Evolutionary conservation across 1,139 yeast genomes (phyloP).

Genomic region (Hyphopichia burtonii): DNA sequence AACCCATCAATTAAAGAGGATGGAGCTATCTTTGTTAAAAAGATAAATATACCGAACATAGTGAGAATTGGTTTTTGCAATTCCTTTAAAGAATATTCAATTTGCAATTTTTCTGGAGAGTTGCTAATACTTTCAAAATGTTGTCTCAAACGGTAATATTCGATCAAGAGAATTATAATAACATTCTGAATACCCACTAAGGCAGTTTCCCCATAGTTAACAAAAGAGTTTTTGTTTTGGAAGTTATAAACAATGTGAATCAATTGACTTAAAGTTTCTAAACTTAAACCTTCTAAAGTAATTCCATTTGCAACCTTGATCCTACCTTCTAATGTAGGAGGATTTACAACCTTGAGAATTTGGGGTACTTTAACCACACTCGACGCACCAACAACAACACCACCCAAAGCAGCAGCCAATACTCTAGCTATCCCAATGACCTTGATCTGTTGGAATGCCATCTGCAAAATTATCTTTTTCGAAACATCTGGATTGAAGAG

Average conservation of each 20-base stretch:
- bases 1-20: constrained; percentile 29
- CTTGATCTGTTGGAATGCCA: constrained; percentile 37
- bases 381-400: constrained; percentile 40
- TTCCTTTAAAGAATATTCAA: constrained; percentile 17
- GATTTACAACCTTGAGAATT: constrained; percentile 35
- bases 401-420: constrained; percentile 34
- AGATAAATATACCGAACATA: constrained; percentile 26
- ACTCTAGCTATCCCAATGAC: constrained; percentile 39
- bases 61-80: constrained; percentile 27
- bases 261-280: constrained; percentile 40
- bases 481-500: constrained; percentile 42
- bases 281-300: constrained; percentile 34
- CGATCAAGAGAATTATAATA: constrained; percentile 34
- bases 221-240: constrained; percentile 35
- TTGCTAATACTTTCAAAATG: constrained; percentile 13
- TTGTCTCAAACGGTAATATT: constrained; percentile 31
- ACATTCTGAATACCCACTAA: constrained; percentile 43
- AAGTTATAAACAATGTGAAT: constrained; percentile 42
- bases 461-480: constrained; percentile 38
- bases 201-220: constrained; percentile 44
- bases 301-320: constrained; percentile 39
- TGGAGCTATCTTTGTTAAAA: constrained; percentile 36
- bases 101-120: constrained; percentile 17
- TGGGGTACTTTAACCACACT: constrained; percentile 45
- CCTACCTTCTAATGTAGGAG: constrained; percentile 24